These are phyloP conservation scores for Phtheirospermum japonicum DNA, from an alignment of 257 asterid species.

Conservation along the genomic window DNA sequence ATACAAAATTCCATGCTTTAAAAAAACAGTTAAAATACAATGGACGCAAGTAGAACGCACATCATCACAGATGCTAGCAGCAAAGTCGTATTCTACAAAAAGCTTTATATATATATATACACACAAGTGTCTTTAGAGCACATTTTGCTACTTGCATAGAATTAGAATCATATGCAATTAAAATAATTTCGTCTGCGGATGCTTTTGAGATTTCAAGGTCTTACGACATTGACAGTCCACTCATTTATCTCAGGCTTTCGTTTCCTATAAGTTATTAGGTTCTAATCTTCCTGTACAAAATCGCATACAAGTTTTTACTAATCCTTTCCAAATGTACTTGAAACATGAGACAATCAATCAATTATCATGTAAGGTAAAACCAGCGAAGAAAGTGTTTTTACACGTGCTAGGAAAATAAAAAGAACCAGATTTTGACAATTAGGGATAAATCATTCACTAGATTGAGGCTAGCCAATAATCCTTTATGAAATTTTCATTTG, in stretches of 20 bases:
- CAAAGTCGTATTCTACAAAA: too few relatives aligned
- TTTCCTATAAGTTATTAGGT: background rate
- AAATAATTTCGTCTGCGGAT: background rate
- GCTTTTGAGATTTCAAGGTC: constrained; percentile 11
- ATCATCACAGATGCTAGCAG: too few relatives aligned
- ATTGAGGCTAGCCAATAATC: too few relatives aligned
- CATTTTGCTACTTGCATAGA: background rate
- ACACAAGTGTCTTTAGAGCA: too few relatives aligned
- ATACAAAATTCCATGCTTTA: constrained; percentile 2
- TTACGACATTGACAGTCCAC: background rate
- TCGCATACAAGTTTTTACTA: background rate
- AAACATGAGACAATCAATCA: too few relatives aligned
- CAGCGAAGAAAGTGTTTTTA: too few relatives aligned
- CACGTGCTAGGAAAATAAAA: too few relatives aligned
- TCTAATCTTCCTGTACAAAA: background rate
- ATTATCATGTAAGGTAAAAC: too few relatives aligned
- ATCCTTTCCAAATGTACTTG: constrained; percentile 13
- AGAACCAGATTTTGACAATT: too few relatives aligned
- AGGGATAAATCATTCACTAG: too few relatives aligned
- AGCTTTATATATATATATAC: too few relatives aligned
- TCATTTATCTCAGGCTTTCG: background rate
- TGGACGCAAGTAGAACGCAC: background rate
- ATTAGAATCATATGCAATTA: background rate
- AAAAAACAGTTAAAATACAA: background rate
- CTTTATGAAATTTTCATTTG: too few relatives aligned